phyloP scores from a whole-genome alignment of 441 rosid species.

The Rhodomyrtus psidioides region DNA sequence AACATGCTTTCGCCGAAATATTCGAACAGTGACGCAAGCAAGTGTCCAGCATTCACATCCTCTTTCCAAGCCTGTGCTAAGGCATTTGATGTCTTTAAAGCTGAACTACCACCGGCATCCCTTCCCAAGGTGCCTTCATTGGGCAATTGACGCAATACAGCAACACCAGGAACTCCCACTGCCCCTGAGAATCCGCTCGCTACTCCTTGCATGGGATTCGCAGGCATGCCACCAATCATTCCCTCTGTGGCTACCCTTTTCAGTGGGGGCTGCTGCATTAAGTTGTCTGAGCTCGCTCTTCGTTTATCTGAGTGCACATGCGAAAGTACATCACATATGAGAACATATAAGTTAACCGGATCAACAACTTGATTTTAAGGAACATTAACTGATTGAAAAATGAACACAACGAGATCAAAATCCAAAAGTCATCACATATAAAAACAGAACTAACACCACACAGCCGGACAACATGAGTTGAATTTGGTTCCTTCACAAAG shows the following conservation, averaged over 20 bases:
- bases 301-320: background rate
- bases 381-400: background rate
- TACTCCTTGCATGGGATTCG: background rate
- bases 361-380: background rate
- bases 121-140: background rate
- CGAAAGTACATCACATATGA: background rate
- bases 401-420: background rate
- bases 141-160: background rate
- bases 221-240: background rate
- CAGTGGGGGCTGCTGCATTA: background rate
- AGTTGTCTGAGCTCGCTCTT: background rate
- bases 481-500: background rate
- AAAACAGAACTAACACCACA: background rate
- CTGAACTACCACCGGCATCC: background rate
- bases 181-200: background rate
- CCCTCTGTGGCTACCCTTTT: background rate
- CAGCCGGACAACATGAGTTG: background rate
- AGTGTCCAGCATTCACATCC: background rate
- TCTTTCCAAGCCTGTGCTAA: conserved; percentile 1
- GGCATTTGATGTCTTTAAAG: background rate
- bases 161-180: background rate
- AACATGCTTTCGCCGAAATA: conserved; percentile 1
- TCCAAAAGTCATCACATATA: background rate
- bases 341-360: background rate
- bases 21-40: background rate